Percentiles rank a stretch among this genome's conserved stretches.
Evolutionary conservation across 805 yeast genomes (phyloP).

Genomic region (Wickerhamiella shivajii): DNA sequence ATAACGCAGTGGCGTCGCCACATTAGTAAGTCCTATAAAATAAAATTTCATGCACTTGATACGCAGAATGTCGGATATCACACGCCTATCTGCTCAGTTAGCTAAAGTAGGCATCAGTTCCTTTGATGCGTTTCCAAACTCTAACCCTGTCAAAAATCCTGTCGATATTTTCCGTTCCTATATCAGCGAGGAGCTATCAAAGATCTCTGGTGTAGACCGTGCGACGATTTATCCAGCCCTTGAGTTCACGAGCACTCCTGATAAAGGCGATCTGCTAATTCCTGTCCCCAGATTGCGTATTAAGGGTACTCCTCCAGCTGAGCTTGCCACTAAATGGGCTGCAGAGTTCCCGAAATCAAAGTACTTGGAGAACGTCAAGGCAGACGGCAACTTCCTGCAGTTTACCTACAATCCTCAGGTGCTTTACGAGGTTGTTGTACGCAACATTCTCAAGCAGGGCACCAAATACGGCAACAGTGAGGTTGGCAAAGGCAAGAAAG

Average conservation of each 20-base stretch:
- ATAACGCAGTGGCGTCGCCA: too few relatives aligned
- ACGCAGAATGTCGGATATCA: conserved; percentile 14
- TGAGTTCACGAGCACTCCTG: conserved; percentile 74
- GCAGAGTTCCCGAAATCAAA: conserved; percentile 58
- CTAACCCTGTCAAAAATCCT: conserved; percentile 66
- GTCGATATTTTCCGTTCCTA: conserved; percentile 83
- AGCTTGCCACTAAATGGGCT: conserved; percentile 64
- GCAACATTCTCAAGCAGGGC: conserved; percentile 48
- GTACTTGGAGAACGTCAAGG: conserved; percentile 52
- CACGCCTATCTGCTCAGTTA: conserved; percentile 14
- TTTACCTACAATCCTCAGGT: conserved; percentile 62
- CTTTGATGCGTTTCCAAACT: conserved; percentile 29
- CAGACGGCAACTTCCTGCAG: conserved; percentile 85
- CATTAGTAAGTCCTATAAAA: too few relatives aligned
- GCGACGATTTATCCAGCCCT: conserved; percentile 65
- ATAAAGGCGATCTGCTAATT: conserved; percentile 82
- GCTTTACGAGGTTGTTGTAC: conserved; percentile 52
- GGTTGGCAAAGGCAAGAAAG: conserved; percentile 54
- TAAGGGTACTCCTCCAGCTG: conserved; percentile 66
- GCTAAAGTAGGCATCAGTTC: conserved; percentile 16
- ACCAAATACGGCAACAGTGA: conserved; percentile 59
- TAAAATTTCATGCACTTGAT: conserved; percentile 6
- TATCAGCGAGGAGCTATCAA: conserved; percentile 63
- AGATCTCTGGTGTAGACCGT: conserved; percentile 57
- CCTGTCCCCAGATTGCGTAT: conserved; percentile 85